Conservation (phyloP, 306 rosid species). For the Prunus mongolica region DNA sequence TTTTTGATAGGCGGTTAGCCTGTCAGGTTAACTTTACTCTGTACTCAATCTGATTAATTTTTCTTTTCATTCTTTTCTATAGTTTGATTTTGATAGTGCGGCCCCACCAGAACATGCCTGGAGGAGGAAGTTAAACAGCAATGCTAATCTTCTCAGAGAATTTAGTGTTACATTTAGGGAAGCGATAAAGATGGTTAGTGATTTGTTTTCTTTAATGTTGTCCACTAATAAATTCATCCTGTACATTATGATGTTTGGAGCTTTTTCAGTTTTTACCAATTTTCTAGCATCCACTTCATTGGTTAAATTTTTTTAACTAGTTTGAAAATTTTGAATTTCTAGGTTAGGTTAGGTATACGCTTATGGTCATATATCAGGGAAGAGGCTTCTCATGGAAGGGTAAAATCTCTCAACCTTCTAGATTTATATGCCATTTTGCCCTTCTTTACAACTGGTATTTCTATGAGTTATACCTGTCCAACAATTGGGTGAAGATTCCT, state of each 20-base stretch:
- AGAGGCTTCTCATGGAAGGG: slow-evolving; percentile 99
- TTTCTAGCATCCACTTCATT: neutral
- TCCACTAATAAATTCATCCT: neutral
- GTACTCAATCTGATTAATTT: slow-evolving; percentile 8
- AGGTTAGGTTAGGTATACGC: slow-evolving; percentile 90
- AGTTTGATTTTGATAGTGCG: slow-evolving; percentile 94
- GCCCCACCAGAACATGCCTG: slow-evolving; percentile 98
- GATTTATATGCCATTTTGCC: neutral
- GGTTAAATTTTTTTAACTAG: slow-evolving; percentile 5
- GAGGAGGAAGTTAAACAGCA: slow-evolving; percentile 91
- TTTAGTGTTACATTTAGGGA: slow-evolving; percentile 88
- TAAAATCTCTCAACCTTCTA: slow-evolving; percentile 33
- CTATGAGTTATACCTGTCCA: neutral
- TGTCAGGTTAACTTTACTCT: neutral
- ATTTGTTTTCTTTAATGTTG: slow-evolving; percentile 17
- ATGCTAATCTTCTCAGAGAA: slow-evolving; percentile 91
- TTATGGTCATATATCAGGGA: slow-evolving; percentile 96
- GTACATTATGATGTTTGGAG: slow-evolving; percentile 4
- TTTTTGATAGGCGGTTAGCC: neutral
- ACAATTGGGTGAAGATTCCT: neutral
- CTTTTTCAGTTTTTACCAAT: neutral
- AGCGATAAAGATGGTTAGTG: slow-evolving; percentile 88
- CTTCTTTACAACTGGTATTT: neutral
- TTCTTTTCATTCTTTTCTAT: slow-evolving; percentile 19
- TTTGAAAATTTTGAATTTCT: slow-evolving; percentile 23